A percentile compares a stretch with the other conserved stretches of the same genome.
Conservation (phyloP, 208 protist genomes). For the Crithidia sp. region DNA sequence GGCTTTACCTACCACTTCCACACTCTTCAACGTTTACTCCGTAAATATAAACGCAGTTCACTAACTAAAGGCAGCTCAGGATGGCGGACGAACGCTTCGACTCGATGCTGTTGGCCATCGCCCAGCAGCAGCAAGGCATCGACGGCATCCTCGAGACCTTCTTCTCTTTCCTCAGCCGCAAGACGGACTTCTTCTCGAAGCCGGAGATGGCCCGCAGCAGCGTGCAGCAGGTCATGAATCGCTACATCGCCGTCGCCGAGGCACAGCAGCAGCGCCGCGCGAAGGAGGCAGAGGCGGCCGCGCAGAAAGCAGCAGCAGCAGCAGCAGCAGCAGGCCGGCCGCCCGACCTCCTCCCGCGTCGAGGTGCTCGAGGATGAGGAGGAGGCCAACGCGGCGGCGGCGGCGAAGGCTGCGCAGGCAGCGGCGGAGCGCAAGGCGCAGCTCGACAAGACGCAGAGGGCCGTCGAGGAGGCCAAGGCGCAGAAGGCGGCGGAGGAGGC, state of each 20-base stretch:
- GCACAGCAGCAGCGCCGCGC: conserved; percentile 37
- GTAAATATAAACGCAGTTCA: no score
- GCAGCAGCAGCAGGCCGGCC: conserved; percentile 20
- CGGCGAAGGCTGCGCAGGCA: conserved; percentile 54
- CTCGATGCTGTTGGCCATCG: conserved; percentile 89
- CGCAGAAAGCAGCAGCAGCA: background rate
- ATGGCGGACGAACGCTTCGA: conserved; percentile 80
- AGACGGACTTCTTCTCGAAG: conserved; percentile 94
- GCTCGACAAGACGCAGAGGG: conserved; percentile 53
- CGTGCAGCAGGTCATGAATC: conserved; percentile 60
- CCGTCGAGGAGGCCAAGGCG: conserved; percentile 46
- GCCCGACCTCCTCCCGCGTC: conserved; percentile 52
- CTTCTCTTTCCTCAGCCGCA: conserved; percentile 92
- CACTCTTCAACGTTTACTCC: no score
- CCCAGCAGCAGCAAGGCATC: conserved; percentile 91
- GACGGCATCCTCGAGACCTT: conserved; percentile 91
- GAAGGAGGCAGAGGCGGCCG: conserved; percentile 26
- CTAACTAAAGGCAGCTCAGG: no score
- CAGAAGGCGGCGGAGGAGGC: conserved; percentile 44
- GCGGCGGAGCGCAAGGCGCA: conserved; percentile 62
- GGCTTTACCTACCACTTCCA: no score
- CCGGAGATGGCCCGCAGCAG: conserved; percentile 61
- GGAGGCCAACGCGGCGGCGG: conserved; percentile 41
- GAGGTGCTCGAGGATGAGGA: conserved; percentile 85
- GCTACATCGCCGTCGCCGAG: conserved; percentile 64